Evolutionary conservation across 129 eudicot species (phyloP).

Genomic region (Flaveria robusta): DNA sequence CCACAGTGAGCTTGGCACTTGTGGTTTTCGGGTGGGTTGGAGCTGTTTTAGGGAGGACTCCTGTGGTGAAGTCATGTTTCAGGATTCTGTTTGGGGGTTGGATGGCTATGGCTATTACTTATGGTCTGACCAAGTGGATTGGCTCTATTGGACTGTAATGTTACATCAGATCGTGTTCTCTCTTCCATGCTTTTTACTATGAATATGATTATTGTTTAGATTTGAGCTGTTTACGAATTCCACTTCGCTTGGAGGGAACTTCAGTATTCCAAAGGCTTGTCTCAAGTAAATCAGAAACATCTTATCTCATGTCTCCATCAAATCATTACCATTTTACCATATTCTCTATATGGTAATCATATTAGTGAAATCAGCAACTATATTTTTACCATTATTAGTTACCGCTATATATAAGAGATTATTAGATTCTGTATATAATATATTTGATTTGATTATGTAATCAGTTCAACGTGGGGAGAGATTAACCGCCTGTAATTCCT

Average conservation of each 20-base stretch:
- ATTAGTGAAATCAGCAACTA: background rate
- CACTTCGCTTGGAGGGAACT: background rate
- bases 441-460: too few species aligned
- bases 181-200: too few species aligned
- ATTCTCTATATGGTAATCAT: background rate
- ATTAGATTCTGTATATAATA: background rate
- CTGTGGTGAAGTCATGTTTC: slow-evolving; percentile 23
- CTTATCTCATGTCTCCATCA: slow-evolving; percentile 6
- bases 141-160: slow-evolving; percentile 34
- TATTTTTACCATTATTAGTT: background rate
- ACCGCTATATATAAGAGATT: background rate
- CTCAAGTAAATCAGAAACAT: background rate
- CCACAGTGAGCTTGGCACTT: slow-evolving; percentile 38
- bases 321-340: background rate
- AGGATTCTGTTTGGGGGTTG: slow-evolving; percentile 42
- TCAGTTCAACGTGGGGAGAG: too few species aligned
- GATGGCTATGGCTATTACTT: slow-evolving; percentile 42
- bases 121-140: slow-evolving; percentile 34
- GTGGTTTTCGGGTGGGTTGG: slow-evolving; percentile 40
- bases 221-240: background rate
- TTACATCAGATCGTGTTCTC: background rate
- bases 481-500: background rate
- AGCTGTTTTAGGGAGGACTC: slow-evolving; percentile 36
- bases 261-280: background rate
- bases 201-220: background rate